A percentile compares a stretch with the other conserved stretches of the same genome.
Evolutionary conservation across 1,284 basidiomycete species (phyloP).

Genomic region (Ustanciosporium gigantosporum): DNA sequence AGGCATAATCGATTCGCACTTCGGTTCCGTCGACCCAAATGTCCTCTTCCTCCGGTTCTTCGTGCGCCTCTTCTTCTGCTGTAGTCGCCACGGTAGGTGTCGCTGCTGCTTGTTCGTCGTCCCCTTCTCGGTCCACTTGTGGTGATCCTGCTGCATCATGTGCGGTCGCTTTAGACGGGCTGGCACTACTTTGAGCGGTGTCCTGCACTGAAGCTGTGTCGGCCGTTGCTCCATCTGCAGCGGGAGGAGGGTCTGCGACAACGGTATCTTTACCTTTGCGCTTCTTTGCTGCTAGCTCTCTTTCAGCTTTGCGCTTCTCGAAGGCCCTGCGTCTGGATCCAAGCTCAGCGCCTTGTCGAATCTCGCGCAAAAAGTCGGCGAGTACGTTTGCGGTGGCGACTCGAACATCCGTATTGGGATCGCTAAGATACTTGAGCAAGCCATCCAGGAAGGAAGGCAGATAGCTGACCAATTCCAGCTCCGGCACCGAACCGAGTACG

Average conservation of each 20-base stretch:
- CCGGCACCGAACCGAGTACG: conserved; percentile 92
- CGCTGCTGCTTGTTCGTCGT: no score
- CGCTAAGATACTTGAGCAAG: conserved; percentile 84
- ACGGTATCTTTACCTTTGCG: conserved; percentile 66
- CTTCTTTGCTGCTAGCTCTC: conserved; percentile 5
- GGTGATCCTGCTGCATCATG: neutral
- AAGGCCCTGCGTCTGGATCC: conserved; percentile 15
- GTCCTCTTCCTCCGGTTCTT: conserved; percentile 60
- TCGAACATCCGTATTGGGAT: conserved; percentile 90
- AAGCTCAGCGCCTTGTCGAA: conserved; percentile 51
- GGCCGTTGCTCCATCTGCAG: neutral
- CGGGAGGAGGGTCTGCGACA: neutral
- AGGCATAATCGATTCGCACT: conserved; percentile 84
- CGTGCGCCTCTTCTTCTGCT: conserved; percentile 12
- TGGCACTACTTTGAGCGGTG: neutral
- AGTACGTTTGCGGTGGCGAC: conserved; percentile 88
- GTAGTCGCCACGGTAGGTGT: neutral
- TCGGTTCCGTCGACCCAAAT: conserved; percentile 92
- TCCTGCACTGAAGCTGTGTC: neutral
- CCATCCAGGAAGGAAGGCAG: conserved; percentile 94
- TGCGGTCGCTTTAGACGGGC: neutral
- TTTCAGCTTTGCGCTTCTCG: conserved; percentile 23
- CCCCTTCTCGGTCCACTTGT: no score
- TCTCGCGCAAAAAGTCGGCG: conserved; percentile 89
- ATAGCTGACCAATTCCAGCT: conserved; percentile 90